These are phyloP conservation scores for Tricholomella constricta DNA, from an alignment of 768 basidiomycete genomes.

Conservation along the genomic window DNA sequence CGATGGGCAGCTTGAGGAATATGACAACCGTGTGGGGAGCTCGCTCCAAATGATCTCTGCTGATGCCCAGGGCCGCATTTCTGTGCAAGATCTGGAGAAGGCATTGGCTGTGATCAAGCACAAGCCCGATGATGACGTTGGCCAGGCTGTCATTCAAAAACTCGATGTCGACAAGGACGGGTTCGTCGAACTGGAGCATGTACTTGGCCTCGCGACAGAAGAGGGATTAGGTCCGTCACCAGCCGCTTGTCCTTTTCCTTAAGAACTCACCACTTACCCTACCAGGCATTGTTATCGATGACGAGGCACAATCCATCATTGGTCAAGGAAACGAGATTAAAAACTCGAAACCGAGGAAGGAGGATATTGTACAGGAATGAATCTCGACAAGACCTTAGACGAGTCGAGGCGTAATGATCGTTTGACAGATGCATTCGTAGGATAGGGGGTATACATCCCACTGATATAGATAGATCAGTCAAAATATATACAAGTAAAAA, in stretches of 20 bases:
- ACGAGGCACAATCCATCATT: slow-evolving; percentile 79
- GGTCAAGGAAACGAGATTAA: slow-evolving; percentile 84
- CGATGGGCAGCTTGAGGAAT: slow-evolving; percentile 88
- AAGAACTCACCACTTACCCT: slow-evolving; percentile 3
- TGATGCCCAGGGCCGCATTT: slow-evolving; percentile 86
- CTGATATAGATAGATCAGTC: slow-evolving; percentile 16
- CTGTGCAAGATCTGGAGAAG: slow-evolving; percentile 85
- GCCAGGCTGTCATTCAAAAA: slow-evolving; percentile 86
- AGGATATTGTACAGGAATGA: slow-evolving; percentile 89
- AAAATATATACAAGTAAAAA: slow-evolving; percentile 6
- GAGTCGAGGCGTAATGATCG: slow-evolving; percentile 3
- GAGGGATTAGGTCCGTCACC: slow-evolving; percentile 70
- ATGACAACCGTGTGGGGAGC: slow-evolving; percentile 84
- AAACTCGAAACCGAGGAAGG: slow-evolving; percentile 83
- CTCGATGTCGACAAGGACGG: slow-evolving; percentile 96
- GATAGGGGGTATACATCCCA: slow-evolving; percentile 24
- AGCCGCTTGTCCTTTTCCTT: not conserved
- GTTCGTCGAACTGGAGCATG: slow-evolving; percentile 93
- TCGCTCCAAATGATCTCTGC: slow-evolving; percentile 86
- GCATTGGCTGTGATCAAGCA: slow-evolving; percentile 94
- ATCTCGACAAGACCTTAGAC: slow-evolving; percentile 11
- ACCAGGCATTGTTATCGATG: slow-evolving; percentile 80
- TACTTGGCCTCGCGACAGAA: slow-evolving; percentile 84
- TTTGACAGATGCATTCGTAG: slow-evolving; percentile 10
- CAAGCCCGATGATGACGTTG: slow-evolving; percentile 86